Evolutionary conservation across 495 filamentous ascomycete genomes (phyloP).

Genomic region (Letharia lupina): DNA sequence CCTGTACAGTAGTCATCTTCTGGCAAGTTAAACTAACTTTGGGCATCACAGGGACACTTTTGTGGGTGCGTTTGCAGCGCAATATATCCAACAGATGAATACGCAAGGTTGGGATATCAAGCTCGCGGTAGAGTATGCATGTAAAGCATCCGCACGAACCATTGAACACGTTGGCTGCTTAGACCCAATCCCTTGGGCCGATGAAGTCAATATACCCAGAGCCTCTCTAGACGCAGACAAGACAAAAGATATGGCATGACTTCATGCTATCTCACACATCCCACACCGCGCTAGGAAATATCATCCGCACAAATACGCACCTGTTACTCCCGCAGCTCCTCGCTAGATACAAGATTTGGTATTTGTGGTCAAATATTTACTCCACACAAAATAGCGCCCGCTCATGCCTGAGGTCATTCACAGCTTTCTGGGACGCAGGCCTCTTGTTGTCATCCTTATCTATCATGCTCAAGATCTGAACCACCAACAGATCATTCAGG

Average conservation of each 20-base stretch:
- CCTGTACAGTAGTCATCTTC: too few relatives aligned
- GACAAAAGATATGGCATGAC: background rate
- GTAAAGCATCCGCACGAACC: conserved; percentile 9
- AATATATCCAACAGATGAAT: conserved; percentile 30
- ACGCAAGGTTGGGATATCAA: conserved; percentile 5
- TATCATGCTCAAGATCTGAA: conserved; percentile 10
- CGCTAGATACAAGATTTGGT: too few relatives aligned
- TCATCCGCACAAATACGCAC: too few relatives aligned
- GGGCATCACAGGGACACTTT: conserved; percentile 67
- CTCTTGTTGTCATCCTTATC: background rate
- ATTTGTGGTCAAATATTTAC: too few relatives aligned
- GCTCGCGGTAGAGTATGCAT: conserved; percentile 7
- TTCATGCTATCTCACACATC: too few relatives aligned
- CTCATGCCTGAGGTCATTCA: conserved; percentile 1
- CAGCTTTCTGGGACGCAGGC: background rate
- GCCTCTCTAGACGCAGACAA: too few relatives aligned
- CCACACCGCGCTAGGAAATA: too few relatives aligned
- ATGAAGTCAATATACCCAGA: conserved; percentile 8
- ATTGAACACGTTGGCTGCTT: conserved; percentile 7
- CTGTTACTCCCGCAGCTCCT: too few relatives aligned
- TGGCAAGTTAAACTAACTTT: too few relatives aligned
- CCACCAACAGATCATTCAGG: conserved; percentile 9
- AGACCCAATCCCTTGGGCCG: conserved; percentile 12
- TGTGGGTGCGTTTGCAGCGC: conserved; percentile 73
- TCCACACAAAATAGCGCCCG: conserved; percentile 11